These are phyloP conservation scores for Candida patagonica DNA, from an alignment of 805 yeast genomes.

Conservation along the genomic window DNA sequence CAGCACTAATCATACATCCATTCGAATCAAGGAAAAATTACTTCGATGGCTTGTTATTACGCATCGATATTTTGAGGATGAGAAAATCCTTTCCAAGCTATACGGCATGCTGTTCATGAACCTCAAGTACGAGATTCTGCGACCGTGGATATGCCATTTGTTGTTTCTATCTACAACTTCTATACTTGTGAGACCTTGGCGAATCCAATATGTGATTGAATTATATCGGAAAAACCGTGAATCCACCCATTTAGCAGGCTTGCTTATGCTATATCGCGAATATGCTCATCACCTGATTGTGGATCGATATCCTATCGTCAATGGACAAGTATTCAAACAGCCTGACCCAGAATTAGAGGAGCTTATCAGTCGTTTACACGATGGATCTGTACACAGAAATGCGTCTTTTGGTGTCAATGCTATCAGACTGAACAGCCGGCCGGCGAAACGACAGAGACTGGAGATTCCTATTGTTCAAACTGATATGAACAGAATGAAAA, in stretches of 20 bases:
- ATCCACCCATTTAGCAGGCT: constrained; percentile 18
- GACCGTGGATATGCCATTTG: constrained; percentile 18
- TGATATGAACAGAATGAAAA: not conserved
- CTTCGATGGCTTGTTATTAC: constrained; percentile 15
- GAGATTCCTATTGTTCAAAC: constrained; percentile 8
- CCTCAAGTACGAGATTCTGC: constrained; percentile 13
- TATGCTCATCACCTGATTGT: constrained; percentile 20
- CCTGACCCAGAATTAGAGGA: constrained; percentile 18
- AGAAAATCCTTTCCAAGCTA: constrained; percentile 8
- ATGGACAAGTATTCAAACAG: constrained; percentile 23
- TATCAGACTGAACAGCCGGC: not conserved
- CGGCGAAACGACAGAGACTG: constrained; percentile 3
- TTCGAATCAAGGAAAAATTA: constrained; percentile 13
- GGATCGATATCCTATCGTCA: constrained; percentile 21
- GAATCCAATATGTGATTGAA: constrained; percentile 13
- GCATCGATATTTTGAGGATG: constrained; percentile 14
- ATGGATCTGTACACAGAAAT: not conserved
- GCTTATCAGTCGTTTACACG: not conserved
- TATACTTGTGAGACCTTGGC: constrained; percentile 17
- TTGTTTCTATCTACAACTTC: constrained; percentile 13
- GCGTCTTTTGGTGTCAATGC: not conserved
- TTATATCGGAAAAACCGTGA: constrained; percentile 17
- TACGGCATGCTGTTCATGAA: constrained; percentile 16
- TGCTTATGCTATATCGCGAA: constrained; percentile 20
- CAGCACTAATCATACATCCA: not conserved